These are phyloP conservation scores for Solanum appendiculatum DNA, from an alignment of 257 asterid species.

Conservation along the genomic window DNA sequence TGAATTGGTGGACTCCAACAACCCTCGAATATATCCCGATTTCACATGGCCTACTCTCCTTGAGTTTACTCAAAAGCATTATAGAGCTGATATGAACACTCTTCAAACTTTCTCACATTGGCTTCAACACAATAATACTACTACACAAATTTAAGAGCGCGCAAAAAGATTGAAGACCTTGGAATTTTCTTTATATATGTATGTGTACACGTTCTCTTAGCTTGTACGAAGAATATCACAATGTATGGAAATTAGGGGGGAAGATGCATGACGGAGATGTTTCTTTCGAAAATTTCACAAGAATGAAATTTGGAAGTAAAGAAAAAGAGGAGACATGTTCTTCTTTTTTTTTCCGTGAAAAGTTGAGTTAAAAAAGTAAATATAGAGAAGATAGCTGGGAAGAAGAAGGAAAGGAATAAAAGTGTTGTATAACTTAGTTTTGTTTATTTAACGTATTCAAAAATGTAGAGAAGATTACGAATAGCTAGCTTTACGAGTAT, in stretches of 20 bases:
- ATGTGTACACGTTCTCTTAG: background rate
- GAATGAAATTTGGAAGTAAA: background rate
- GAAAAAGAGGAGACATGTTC: background rate
- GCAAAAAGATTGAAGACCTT: background rate
- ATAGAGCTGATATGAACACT: constrained; percentile 88
- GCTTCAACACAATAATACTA: constrained; percentile 13
- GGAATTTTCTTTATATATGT: background rate
- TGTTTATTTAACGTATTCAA: background rate
- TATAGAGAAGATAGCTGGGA: constrained; percentile 1
- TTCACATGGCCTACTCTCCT: constrained; percentile 66
- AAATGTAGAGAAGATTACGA: background rate
- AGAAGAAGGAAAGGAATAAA: background rate
- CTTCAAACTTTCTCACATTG: constrained; percentile 60
- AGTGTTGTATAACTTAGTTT: background rate
- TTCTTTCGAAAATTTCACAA: background rate
- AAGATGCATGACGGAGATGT: background rate
- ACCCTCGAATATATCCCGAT: constrained; percentile 75
- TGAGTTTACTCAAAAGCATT: constrained; percentile 83
- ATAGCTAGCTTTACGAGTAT: background rate
- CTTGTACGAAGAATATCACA: background rate
- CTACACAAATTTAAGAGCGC: background rate
- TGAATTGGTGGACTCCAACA: constrained; percentile 60
- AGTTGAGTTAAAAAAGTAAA: background rate
- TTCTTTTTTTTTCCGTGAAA: background rate
- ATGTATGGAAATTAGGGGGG: background rate